Conservation (phyloP, 2,329 filamentous ascomycete genomes). For the Aspergillus fijiensis region DNA sequence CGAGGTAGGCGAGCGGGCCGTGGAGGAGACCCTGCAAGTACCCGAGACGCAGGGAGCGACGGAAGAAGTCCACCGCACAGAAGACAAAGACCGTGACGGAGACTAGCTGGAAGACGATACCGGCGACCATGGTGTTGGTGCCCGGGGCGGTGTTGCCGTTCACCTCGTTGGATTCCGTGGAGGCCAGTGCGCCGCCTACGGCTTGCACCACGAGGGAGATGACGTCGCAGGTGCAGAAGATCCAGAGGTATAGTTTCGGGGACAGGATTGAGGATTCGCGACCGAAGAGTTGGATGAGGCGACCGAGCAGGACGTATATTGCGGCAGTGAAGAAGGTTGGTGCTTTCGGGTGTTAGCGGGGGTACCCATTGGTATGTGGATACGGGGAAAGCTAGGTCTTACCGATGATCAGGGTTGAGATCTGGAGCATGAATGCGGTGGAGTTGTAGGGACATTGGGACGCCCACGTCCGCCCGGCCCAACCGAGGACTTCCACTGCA, state of each 20-base stretch:
- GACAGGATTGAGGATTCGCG: constrained; percentile 37
- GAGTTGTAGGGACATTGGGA: not conserved
- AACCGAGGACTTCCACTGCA: not conserved
- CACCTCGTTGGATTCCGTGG: constrained; percentile 40
- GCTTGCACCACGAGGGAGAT: constrained; percentile 54
- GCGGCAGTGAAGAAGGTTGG: constrained; percentile 34
- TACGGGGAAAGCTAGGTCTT: not conserved
- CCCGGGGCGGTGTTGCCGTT: constrained; percentile 44
- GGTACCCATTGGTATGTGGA: not conserved
- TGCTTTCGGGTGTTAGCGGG: not conserved
- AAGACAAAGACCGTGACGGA: constrained; percentile 50
- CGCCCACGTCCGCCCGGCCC: not conserved
- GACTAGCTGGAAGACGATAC: constrained; percentile 56
- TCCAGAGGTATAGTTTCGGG: constrained; percentile 39
- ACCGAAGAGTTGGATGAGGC: constrained; percentile 37
- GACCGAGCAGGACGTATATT: constrained; percentile 46
- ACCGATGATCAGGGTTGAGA: constrained; percentile 1
- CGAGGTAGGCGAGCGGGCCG: not conserved
- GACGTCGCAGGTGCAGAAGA: constrained; percentile 50
- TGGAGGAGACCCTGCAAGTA: constrained; percentile 2
- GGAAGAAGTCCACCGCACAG: constrained; percentile 46
- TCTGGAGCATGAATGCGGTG: constrained; percentile 1
- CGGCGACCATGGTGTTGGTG: constrained; percentile 48
- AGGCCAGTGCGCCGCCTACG: constrained; percentile 50
- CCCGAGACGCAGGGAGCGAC: constrained; percentile 22